phyloP scores from a whole-genome alignment of 352 stramenopile species.

The Phytopythium ostracodes region DNA sequence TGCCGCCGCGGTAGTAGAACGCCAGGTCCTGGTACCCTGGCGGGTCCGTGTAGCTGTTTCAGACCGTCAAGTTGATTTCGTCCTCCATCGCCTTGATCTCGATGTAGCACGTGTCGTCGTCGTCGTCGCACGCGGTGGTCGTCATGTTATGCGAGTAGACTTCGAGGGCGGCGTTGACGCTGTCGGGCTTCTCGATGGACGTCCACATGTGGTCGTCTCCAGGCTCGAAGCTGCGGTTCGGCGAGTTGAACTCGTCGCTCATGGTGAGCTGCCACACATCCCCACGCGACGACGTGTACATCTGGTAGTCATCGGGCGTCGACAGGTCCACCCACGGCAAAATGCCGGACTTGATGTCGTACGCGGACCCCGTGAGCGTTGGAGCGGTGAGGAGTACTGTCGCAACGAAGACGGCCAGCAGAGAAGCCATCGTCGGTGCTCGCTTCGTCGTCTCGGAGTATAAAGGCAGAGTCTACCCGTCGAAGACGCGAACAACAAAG shows the following conservation, averaged over 20 bases:
- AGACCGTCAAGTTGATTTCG: slow-evolving; percentile 14
- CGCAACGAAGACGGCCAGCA: background rate
- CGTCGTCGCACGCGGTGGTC: slow-evolving; percentile 22
- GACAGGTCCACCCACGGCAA: slow-evolving; percentile 60
- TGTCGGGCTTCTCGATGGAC: slow-evolving; percentile 84
- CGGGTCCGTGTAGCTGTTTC: slow-evolving; percentile 3
- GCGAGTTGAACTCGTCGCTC: slow-evolving; percentile 62
- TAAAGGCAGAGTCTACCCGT: background rate
- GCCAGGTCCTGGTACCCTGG: slow-evolving; percentile 15
- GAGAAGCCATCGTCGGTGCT: background rate
- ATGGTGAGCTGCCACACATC: slow-evolving; percentile 25
- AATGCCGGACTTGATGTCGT: background rate
- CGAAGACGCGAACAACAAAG: background rate
- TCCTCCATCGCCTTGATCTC: slow-evolving; percentile 26
- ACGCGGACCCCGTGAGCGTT: background rate
- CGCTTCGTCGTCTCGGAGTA: background rate
- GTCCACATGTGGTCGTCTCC: slow-evolving; percentile 20
- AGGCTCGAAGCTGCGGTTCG: slow-evolving; percentile 74
- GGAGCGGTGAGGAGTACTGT: background rate
- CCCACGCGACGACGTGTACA: background rate
- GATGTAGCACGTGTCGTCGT: slow-evolving; percentile 23
- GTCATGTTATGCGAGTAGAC: slow-evolving; percentile 81
- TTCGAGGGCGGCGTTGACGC: slow-evolving; percentile 64
- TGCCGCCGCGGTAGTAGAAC: slow-evolving; percentile 60
- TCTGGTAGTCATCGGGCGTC: background rate